phyloP scores from a whole-genome alignment of 2,329 filamentous ascomycete species.

The Paraphaeosphaeria minitans region DNA sequence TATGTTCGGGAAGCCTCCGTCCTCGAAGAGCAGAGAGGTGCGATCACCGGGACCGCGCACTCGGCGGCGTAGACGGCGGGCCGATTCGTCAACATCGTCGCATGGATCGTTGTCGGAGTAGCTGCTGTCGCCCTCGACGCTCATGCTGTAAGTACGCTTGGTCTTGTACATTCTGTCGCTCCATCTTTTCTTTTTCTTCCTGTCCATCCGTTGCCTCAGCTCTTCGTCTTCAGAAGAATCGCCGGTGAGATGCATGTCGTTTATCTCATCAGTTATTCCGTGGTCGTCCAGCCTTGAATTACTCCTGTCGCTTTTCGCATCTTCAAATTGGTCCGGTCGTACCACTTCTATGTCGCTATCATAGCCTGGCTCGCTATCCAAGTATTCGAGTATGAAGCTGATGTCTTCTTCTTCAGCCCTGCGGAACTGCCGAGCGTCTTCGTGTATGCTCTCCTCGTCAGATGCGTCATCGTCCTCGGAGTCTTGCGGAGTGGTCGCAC shows the following conservation, averaged over 20 bases:
- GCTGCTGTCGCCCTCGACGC: constrained; percentile 51
- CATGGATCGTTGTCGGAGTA: constrained; percentile 49
- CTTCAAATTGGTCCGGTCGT: constrained; percentile 51
- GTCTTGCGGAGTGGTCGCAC: constrained; percentile 38
- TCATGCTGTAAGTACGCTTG: constrained; percentile 55
- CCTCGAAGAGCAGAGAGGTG: constrained; percentile 47
- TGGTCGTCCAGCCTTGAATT: constrained; percentile 35
- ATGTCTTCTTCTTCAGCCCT: constrained; percentile 34
- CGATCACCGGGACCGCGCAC: constrained; percentile 47
- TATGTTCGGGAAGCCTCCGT: constrained; percentile 44
- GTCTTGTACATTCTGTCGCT: constrained; percentile 45
- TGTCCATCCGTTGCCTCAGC: constrained; percentile 35
- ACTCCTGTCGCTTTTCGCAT: constrained; percentile 46
- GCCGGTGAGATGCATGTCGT: constrained; percentile 42
- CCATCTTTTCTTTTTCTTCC: constrained; percentile 49
- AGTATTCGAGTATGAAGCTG: constrained; percentile 51
- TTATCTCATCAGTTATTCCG: constrained; percentile 39
- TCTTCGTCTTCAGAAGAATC: constrained; percentile 43
- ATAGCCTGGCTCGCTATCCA: constrained; percentile 47
- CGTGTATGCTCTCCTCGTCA: constrained; percentile 36
- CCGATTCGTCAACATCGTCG: constrained; percentile 45
- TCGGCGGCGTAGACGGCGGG: constrained; percentile 51
- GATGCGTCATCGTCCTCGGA: constrained; percentile 35
- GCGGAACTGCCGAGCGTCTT: constrained; percentile 30
- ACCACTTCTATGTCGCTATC: constrained; percentile 52